Conservation (phyloP, 2,329 filamentous ascomycete species). For the Exophiala viscosa region DNA sequence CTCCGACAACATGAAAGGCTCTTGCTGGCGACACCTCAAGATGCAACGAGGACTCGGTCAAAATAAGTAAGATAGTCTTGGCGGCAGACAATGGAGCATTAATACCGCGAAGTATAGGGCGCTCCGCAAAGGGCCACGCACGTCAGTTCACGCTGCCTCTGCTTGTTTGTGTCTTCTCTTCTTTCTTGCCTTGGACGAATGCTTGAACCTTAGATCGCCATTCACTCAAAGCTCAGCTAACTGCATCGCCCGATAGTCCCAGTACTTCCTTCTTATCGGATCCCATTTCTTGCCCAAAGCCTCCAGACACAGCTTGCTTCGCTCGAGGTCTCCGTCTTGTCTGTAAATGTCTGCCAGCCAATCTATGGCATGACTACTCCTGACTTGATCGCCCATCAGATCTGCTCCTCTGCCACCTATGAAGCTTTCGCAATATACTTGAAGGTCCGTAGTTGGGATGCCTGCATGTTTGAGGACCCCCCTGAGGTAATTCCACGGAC, state of each 20-base stretch:
- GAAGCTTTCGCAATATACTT: slow-evolving; percentile 54
- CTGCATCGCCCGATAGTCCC: slow-evolving; percentile 63
- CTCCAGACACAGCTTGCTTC: slow-evolving; percentile 66
- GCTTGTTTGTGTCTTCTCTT: no score
- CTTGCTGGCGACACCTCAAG: no score
- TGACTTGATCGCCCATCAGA: slow-evolving; percentile 38
- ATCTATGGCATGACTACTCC: slow-evolving; percentile 57
- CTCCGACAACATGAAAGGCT: no score
- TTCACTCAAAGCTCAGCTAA: not conserved
- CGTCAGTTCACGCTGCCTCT: no score
- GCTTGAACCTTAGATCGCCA: no score
- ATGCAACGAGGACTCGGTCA: no score
- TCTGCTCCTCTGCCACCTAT: slow-evolving; percentile 29
- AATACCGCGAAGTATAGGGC: no score
- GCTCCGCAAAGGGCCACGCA: no score
- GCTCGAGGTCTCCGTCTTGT: slow-evolving; percentile 41
- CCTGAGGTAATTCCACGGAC: slow-evolving; percentile 86
- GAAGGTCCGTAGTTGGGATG: slow-evolving; percentile 47
- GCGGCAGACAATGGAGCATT: no score
- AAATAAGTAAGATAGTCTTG: no score
- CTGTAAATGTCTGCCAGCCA: slow-evolving; percentile 47
- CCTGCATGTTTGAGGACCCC: slow-evolving; percentile 69
- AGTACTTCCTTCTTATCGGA: slow-evolving; percentile 85
- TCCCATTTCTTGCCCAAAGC: slow-evolving; percentile 83
- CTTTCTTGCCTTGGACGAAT: no score